phyloP scores from a whole-genome alignment of 2,329 filamentous ascomycete genomes.

The Exophiala sp. region DNA sequence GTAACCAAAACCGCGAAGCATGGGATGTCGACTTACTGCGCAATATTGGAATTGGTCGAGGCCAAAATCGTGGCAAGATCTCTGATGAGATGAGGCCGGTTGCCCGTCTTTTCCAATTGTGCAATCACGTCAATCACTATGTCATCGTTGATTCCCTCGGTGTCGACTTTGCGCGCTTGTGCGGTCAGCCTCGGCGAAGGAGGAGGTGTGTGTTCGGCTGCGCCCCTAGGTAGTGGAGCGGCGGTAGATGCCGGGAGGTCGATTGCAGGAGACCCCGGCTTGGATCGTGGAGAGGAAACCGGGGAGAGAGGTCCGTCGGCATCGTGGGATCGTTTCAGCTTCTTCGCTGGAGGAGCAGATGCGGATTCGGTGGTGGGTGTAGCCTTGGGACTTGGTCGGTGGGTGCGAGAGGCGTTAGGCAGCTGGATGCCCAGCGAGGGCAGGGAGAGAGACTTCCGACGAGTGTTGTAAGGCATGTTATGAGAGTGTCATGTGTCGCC shows the following conservation, averaged over 20 bases:
- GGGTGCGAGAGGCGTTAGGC: constrained; percentile 51
- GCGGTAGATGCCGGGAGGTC: constrained; percentile 31
- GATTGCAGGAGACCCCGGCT: constrained; percentile 41
- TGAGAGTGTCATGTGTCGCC: constrained; percentile 16
- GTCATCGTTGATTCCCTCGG: constrained; percentile 83
- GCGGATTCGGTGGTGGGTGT: constrained; percentile 52
- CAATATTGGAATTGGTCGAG: constrained; percentile 70
- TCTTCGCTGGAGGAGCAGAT: constrained; percentile 57
- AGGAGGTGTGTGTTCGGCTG: constrained; percentile 65
- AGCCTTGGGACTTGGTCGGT: constrained; percentile 56
- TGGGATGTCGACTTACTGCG: constrained; percentile 65
- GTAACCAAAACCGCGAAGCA: constrained; percentile 12
- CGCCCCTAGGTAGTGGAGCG: constrained; percentile 31
- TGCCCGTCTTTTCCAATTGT: constrained; percentile 81
- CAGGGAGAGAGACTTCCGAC: constrained; percentile 89
- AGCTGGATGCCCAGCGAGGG: constrained; percentile 89
- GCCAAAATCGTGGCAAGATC: constrained; percentile 78
- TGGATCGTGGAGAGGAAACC: constrained; percentile 33
- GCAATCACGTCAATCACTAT: constrained; percentile 87
- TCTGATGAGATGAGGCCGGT: constrained; percentile 89
- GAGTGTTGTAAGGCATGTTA: constrained; percentile 87
- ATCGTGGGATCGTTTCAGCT: constrained; percentile 71
- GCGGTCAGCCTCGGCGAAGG: constrained; percentile 57
- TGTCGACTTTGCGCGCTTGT: constrained; percentile 57
- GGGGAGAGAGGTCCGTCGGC: constrained; percentile 29